Percentiles rank a stretch among this genome's conserved stretches.
Evolutionary conservation across 2,329 filamentous ascomycete genomes (phyloP).

Genomic region (Phialophora verrucosa): DNA sequence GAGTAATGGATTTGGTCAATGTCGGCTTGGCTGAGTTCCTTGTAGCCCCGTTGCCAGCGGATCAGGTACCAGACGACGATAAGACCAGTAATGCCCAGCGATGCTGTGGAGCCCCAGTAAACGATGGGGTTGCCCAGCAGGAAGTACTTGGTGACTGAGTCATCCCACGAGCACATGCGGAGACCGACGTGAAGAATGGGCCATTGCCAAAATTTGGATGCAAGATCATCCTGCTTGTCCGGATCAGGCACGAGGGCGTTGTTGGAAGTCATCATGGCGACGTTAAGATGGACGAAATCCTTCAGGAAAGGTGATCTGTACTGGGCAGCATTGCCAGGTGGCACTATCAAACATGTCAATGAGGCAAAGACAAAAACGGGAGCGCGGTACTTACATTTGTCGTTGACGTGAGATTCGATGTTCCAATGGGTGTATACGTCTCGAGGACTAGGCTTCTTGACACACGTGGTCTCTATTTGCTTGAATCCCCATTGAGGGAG

Average conservation of each 20-base stretch:
- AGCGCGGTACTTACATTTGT: constrained; percentile 71
- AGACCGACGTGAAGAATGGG: constrained; percentile 92
- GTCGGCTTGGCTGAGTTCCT: constrained; percentile 76
- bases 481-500: constrained; percentile 99
- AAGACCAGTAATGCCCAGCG: constrained; percentile 73
- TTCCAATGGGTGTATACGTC: constrained; percentile 99
- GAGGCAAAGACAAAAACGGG: constrained; percentile 15
- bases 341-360: constrained; percentile 64
- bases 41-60: constrained; percentile 94
- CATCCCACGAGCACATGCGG: constrained; percentile 98
- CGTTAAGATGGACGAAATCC: constrained; percentile 96
- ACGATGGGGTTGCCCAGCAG: constrained; percentile 94
- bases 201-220: constrained; percentile 98
- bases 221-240: constrained; percentile 98
- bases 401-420: constrained; percentile 92
- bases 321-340: constrained; percentile 82
- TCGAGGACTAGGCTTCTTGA: constrained; percentile 87
- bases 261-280: constrained; percentile 99
- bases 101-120: constrained; percentile 90
- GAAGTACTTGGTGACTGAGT: constrained; percentile 96
- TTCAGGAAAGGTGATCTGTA: constrained; percentile 98
- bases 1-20: constrained; percentile 95
- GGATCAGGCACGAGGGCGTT: constrained; percentile 97
- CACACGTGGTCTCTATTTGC: constrained; percentile 96
- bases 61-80: constrained; percentile 83